Percentiles rank a stretch among this genome's conserved stretches.
Evolutionary conservation across 2,329 filamentous ascomycete species (phyloP).

Genomic region (Fusarium annulatum): DNA sequence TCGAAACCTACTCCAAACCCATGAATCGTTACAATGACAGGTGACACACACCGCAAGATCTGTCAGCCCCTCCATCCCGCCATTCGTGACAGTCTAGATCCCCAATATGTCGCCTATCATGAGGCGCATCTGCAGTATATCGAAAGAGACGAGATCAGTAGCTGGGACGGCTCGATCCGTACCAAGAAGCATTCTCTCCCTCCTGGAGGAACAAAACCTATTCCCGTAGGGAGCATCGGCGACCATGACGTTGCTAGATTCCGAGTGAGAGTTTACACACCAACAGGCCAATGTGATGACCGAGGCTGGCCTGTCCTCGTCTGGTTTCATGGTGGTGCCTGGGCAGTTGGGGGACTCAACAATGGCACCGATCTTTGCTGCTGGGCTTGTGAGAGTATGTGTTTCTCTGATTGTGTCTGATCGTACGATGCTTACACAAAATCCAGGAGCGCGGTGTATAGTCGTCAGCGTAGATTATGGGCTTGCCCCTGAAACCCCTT

Average conservation of each 20-base stretch:
- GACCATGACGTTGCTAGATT: slow-evolving; percentile 47
- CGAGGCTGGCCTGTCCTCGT: slow-evolving; percentile 52
- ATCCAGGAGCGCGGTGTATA: slow-evolving; percentile 39
- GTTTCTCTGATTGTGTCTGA: not conserved
- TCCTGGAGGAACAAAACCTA: slow-evolving; percentile 38
- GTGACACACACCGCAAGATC: slow-evolving; percentile 22
- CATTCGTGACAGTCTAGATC: slow-evolving; percentile 49
- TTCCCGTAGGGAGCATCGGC: slow-evolving; percentile 44
- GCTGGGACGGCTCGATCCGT: slow-evolving; percentile 50
- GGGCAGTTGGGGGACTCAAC: slow-evolving; percentile 51
- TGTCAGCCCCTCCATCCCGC: slow-evolving; percentile 51
- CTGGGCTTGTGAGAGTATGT: slow-evolving; percentile 46
- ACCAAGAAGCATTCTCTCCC: slow-evolving; percentile 42
- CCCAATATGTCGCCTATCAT: slow-evolving; percentile 53
- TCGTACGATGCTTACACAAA: slow-evolving; percentile 2
- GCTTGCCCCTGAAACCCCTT: slow-evolving; percentile 51
- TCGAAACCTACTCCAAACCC: not conserved
- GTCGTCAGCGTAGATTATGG: slow-evolving; percentile 51
- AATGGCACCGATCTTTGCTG: slow-evolving; percentile 51
- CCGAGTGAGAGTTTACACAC: slow-evolving; percentile 49
- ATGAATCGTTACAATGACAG: slow-evolving; percentile 3
- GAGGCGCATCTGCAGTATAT: slow-evolving; percentile 53
- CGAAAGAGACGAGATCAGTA: slow-evolving; percentile 46
- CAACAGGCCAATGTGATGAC: slow-evolving; percentile 36
- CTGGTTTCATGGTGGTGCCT: slow-evolving; percentile 56